These are phyloP conservation scores for Rugiboletus extremiorientalis DNA, from an alignment of 1,284 basidiomycete genomes.

Conservation along the genomic window DNA sequence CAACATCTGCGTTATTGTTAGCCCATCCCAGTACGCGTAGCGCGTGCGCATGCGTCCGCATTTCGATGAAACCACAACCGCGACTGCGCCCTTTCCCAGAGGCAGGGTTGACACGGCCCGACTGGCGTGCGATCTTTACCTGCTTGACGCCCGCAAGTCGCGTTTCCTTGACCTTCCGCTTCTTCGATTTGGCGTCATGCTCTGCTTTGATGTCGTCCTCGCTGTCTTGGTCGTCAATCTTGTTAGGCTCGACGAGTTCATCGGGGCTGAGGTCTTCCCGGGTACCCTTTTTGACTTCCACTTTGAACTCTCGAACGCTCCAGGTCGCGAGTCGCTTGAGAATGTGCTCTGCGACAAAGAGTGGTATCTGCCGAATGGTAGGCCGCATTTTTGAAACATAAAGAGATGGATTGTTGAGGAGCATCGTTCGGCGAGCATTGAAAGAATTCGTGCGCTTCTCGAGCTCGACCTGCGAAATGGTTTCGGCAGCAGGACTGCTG, in stretches of 20 bases:
- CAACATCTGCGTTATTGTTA: constrained; percentile 81
- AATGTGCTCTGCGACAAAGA: constrained; percentile 87
- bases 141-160: constrained; percentile 75
- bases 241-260: constrained; percentile 56
- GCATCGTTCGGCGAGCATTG: constrained; percentile 75
- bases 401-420: constrained; percentile 89
- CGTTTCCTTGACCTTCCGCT: constrained; percentile 39
- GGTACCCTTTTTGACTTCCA: constrained; percentile 69
- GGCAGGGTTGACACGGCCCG: constrained; percentile 84
- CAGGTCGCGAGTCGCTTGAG: constrained; percentile 88
- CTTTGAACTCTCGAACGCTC: constrained; percentile 77
- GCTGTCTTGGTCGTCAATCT: constrained; percentile 24
- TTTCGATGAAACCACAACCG: constrained; percentile 96
- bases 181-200: constrained; percentile 33
- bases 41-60: constrained; percentile 86
- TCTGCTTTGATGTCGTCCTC: constrained; percentile 32
- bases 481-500: constrained; percentile 75
- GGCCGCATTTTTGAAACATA: constrained; percentile 95
- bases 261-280: constrained; percentile 69
- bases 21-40: constrained; percentile 91
- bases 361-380: constrained; percentile 89
- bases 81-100: constrained; percentile 87
- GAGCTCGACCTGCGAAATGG: constrained; percentile 70
- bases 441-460: constrained; percentile 84
- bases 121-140: constrained; percentile 86